These are phyloP conservation scores for Ascosphaera pollenicola DNA, from an alignment of 2,329 filamentous ascomycete genomes.

Conservation along the genomic window DNA sequence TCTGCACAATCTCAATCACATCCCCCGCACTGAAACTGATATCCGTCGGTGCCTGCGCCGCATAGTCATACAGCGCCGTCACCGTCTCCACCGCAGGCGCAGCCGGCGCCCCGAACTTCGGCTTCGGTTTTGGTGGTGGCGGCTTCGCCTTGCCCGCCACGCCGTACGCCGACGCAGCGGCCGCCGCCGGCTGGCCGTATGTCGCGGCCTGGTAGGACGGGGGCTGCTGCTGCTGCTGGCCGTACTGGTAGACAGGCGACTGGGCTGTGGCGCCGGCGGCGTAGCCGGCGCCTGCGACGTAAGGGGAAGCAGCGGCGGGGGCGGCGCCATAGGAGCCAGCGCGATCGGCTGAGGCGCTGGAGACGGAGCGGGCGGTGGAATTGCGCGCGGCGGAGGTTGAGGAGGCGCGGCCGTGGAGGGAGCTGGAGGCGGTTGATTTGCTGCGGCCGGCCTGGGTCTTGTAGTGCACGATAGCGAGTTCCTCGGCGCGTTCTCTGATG, in stretches of 20 bases:
- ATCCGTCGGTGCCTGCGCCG: constrained; percentile 85
- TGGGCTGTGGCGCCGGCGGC: too few species aligned
- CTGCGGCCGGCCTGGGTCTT: constrained; percentile 55
- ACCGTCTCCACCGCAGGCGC: constrained; percentile 50
- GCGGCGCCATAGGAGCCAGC: too few species aligned
- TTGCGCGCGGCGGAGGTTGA: too few species aligned
- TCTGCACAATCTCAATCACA: constrained; percentile 63
- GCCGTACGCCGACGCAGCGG: too few species aligned
- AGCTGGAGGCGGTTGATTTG: too few species aligned
- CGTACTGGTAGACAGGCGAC: too few species aligned
- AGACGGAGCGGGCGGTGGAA: too few species aligned
- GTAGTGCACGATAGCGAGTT: constrained; percentile 68
- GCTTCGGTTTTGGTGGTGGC: constrained; percentile 47
- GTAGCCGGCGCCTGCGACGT: too few species aligned
- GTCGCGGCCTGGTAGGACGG: constrained; percentile 27
- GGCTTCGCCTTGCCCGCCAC: constrained; percentile 45
- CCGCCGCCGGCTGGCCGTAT: too few species aligned
- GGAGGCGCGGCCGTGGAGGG: too few species aligned
- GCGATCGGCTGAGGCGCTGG: too few species aligned
- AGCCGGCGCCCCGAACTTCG: constrained; percentile 58
- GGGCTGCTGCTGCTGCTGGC: constrained; percentile 20
- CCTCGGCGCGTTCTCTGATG: constrained; percentile 70
- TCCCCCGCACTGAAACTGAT: constrained; percentile 78
- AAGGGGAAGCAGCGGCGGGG: too few species aligned
- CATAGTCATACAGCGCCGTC: constrained; percentile 88